Evolutionary conservation across 257 asterid genomes (phyloP).

Genomic region (Apocynum venetum): DNA sequence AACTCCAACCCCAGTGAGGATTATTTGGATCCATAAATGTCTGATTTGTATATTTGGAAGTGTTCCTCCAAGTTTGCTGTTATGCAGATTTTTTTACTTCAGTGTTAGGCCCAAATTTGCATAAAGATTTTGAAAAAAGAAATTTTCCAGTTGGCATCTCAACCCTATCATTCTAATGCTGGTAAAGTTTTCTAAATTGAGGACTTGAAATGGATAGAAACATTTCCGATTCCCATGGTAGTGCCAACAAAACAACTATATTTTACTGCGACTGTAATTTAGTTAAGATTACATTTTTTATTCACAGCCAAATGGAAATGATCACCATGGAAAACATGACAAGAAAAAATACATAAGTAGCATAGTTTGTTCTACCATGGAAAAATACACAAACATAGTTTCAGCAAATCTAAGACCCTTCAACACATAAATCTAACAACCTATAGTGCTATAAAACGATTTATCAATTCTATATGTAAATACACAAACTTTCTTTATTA

Average conservation of each 20-base stretch:
- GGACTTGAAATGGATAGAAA: neutral
- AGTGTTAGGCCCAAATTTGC: neutral
- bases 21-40: slow-evolving; percentile 65
- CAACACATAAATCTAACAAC: no score
- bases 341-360: no score
- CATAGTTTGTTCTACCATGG: no score
- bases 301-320: neutral
- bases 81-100: neutral
- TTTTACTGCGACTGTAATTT: neutral
- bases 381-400: no score
- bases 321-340: no score
- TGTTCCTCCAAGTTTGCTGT: slow-evolving; percentile 60
- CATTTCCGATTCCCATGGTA: no score
- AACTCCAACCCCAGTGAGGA: slow-evolving; percentile 92
- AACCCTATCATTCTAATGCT: neutral
- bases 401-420: no score
- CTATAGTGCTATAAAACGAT: no score
- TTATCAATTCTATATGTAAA: no score
- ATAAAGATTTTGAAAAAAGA: neutral
- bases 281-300: neutral
- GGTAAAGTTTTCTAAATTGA: neutral
- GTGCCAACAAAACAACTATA: neutral
- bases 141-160: neutral
- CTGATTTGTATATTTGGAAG: slow-evolving; percentile 43
- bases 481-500: no score